A percentile compares a stretch with the other conserved stretches of the same genome.
These are phyloP conservation scores for Candida boidinii DNA, from an alignment of 805 yeast species.

Conservation along the genomic window DNA sequence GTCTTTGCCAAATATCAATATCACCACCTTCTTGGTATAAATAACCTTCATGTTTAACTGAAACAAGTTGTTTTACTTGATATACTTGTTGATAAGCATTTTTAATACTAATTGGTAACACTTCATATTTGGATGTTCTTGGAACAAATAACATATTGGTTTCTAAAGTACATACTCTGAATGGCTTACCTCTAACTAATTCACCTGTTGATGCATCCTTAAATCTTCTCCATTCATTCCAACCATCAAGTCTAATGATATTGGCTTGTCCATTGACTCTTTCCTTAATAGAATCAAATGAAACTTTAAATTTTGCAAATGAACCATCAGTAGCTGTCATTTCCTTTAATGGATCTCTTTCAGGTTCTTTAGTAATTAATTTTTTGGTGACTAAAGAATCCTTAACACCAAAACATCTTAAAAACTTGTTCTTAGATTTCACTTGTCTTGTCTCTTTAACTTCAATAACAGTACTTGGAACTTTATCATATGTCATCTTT, in stretches of 20 bases:
- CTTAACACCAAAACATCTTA: slow-evolving; percentile 27
- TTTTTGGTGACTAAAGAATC: slow-evolving; percentile 40
- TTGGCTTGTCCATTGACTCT: slow-evolving; percentile 45
- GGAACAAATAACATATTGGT: slow-evolving; percentile 65
- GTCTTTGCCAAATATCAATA: slow-evolving; percentile 59
- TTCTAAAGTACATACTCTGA: slow-evolving; percentile 56
- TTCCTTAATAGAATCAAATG: slow-evolving; percentile 48
- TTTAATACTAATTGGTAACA: slow-evolving; percentile 62
- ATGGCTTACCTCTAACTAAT: slow-evolving; percentile 35
- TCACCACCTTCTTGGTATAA: slow-evolving; percentile 92
- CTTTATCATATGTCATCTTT: slow-evolving; percentile 52
- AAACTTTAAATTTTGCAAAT: slow-evolving; percentile 70
- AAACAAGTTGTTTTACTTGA: slow-evolving; percentile 21
- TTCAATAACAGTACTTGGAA: slow-evolving; percentile 45
- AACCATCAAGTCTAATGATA: slow-evolving; percentile 50
- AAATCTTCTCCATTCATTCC: slow-evolving; percentile 71
- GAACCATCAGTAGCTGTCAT: slow-evolving; percentile 82
- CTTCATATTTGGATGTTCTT: slow-evolving; percentile 48
- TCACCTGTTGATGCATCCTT: slow-evolving; percentile 20
- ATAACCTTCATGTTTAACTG: slow-evolving; percentile 48
- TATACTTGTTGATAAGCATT: slow-evolving; percentile 36
- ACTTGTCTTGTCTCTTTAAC: slow-evolving; percentile 41
- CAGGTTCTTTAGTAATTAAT: slow-evolving; percentile 40
- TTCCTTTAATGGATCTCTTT: slow-evolving; percentile 49
- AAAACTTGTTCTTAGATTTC: slow-evolving; percentile 21